A percentile compares a stretch with the other conserved stretches of the same genome.
Conservation (phyloP, 2,329 filamentous ascomycete species). For the Fusarium mundagurra region DNA sequence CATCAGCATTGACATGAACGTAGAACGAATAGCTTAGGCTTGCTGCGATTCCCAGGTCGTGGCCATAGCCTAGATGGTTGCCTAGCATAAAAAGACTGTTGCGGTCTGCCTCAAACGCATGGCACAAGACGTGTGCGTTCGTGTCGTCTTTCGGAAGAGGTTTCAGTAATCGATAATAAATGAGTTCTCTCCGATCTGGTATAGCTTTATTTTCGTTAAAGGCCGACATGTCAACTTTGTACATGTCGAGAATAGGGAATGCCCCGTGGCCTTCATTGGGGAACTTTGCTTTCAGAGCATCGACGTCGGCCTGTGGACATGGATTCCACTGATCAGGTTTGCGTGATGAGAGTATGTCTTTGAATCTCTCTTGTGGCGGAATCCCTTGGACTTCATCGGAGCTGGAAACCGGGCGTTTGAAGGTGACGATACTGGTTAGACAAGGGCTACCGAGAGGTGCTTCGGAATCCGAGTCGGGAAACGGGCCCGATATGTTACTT, state of each 20-base stretch:
- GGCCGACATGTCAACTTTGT: conserved; percentile 62
- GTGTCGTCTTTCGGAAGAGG: conserved; percentile 53
- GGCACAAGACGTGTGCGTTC: conserved; percentile 58
- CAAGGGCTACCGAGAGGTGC: conserved; percentile 54
- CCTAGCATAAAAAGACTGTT: conserved; percentile 63
- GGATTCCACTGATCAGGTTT: conserved; percentile 55
- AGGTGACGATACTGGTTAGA: conserved; percentile 63
- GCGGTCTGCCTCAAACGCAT: conserved; percentile 63
- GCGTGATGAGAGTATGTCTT: conserved; percentile 50
- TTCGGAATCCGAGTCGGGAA: conserved; percentile 52
- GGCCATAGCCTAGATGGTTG: conserved; percentile 60
- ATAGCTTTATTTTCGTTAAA: conserved; percentile 56
- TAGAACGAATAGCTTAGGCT: conserved; percentile 63
- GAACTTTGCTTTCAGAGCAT: conserved; percentile 49
- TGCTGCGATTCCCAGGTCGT: conserved; percentile 53
- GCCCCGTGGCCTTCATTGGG: conserved; percentile 52
- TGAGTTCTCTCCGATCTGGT: conserved; percentile 58
- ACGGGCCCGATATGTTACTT: conserved; percentile 48
- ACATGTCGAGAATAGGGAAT: conserved; percentile 63
- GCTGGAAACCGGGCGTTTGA: conserved; percentile 55
- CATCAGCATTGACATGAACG: conserved; percentile 60
- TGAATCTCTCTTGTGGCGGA: conserved; percentile 56
- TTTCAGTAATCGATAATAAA: conserved; percentile 59
- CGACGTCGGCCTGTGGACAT: conserved; percentile 58
- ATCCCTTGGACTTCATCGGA: conserved; percentile 52